phyloP scores from a whole-genome alignment of 148 eudicot genomes.

The Pouteria glomerata region DNA sequence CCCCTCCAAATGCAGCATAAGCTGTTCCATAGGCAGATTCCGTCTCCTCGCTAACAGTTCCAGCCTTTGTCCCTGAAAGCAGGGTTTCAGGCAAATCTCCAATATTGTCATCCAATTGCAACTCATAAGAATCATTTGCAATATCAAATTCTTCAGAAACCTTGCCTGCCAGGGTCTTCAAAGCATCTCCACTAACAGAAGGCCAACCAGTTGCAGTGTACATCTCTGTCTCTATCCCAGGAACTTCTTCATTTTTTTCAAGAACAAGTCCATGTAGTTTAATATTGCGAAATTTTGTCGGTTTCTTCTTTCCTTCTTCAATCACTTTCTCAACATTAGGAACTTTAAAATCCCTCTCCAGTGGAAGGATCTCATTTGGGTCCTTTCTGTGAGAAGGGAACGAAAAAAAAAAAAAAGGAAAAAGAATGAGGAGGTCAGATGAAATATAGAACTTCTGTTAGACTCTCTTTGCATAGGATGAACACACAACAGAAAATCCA shows the following conservation, averaged over 20 bases:
- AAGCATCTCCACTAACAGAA: conserved; percentile 78
- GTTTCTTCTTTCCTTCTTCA: conserved; percentile 81
- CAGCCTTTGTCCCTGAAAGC: not conserved
- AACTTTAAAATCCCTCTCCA: conserved; percentile 55
- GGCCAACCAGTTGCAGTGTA: conserved; percentile 96
- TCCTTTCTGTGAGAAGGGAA: conserved; percentile 44
- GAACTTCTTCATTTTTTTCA: too few relatives aligned
- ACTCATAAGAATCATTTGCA: conserved; percentile 33
- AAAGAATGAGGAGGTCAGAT: not conserved
- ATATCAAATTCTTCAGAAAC: conserved; percentile 78
- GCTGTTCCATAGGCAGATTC: conserved; percentile 77
- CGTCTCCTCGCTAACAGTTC: not conserved
- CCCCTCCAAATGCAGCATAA: conserved; percentile 78
- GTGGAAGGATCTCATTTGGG: conserved; percentile 52
- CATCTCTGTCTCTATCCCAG: conserved; percentile 49
- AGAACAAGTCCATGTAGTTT: conserved; percentile 42
- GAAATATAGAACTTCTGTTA: not conserved
- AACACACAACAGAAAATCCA: not conserved
- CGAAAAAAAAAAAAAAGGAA: too few relatives aligned
- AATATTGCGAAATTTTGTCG: conserved; percentile 66
- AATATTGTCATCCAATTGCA: conserved; percentile 14
- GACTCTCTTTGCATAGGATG: not conserved
- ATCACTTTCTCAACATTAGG: conserved; percentile 73
- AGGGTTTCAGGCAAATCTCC: conserved; percentile 14
- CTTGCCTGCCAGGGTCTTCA: conserved; percentile 82